phyloP scores from a whole-genome alignment of 1,284 basidiomycete species.

The Melampsora larici-populina region DNA sequence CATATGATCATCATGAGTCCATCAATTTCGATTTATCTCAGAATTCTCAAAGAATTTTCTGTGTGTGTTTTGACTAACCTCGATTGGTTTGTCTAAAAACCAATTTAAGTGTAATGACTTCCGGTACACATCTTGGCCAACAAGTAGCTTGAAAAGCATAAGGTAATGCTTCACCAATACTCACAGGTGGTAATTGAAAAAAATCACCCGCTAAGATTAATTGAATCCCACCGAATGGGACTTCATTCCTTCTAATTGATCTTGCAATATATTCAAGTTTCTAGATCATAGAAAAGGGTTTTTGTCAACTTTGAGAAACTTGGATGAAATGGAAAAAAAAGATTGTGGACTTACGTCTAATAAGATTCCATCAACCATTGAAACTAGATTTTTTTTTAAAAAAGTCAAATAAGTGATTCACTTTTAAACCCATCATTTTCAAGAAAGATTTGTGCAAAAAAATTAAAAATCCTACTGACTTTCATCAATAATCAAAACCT shows the following conservation, averaged over 20 bases:
- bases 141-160: constrained; percentile 86
- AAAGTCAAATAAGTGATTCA: too few relatives aligned
- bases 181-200: constrained; percentile 90
- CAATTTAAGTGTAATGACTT: constrained; percentile 79
- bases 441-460: too few relatives aligned
- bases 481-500: constrained; percentile 91
- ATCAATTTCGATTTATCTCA: too few relatives aligned
- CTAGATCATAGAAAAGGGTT: constrained; percentile 53
- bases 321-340: too few relatives aligned
- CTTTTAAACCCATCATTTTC: too few relatives aligned
- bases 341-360: constrained; percentile 72
- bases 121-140: constrained; percentile 73
- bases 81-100: constrained; percentile 72
- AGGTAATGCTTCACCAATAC: constrained; percentile 52
- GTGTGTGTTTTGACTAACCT: too few relatives aligned
- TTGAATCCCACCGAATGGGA: constrained; percentile 57
- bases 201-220: constrained; percentile 91
- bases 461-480: constrained; percentile 61
- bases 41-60: constrained; percentile 46
- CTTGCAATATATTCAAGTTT: constrained; percentile 24
- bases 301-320: constrained; percentile 59
- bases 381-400: too few relatives aligned
- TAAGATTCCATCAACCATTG: constrained; percentile 91
- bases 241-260: neutral
- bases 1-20: too few relatives aligned